phyloP scores from a whole-genome alignment of 306 rosid genomes.

The Albizia julibrissin region DNA sequence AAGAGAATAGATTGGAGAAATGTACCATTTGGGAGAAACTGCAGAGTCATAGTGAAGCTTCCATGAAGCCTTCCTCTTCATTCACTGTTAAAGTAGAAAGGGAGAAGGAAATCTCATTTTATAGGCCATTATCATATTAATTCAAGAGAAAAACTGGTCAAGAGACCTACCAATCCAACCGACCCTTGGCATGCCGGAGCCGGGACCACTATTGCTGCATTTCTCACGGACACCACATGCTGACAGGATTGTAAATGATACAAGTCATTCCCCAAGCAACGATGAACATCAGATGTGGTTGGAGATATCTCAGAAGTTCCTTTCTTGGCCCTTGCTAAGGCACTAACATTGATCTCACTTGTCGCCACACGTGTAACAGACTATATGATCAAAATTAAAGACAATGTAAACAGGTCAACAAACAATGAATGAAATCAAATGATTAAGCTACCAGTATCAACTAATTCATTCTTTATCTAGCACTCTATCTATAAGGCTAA shows the following conservation, averaged over 20 bases:
- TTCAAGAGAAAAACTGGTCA: not conserved
- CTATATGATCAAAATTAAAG: conserved; percentile 46
- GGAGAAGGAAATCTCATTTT: not conserved
- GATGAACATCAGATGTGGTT: conserved; percentile 54
- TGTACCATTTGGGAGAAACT: conserved; percentile 50
- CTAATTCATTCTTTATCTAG: not conserved
- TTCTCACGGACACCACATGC: conserved; percentile 57
- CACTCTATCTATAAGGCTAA: not conserved
- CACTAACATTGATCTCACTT: conserved; percentile 45
- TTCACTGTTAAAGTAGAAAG: conserved; percentile 29
- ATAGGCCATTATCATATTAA: conserved; percentile 25
- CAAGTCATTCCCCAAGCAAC: conserved; percentile 54
- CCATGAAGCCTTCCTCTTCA: conserved; percentile 32
- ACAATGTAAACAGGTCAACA: conserved; percentile 31
- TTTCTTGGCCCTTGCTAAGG: conserved; percentile 46
- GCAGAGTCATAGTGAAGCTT: conserved; percentile 41
- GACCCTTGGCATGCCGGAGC: conserved; percentile 43
- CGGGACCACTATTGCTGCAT: conserved; percentile 77
- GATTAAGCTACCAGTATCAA: conserved; percentile 20
- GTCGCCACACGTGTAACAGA: conserved; percentile 51
- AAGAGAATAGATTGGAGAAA: conserved; percentile 25
- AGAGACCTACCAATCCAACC: conserved; percentile 31
- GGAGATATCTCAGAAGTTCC: conserved; percentile 59
- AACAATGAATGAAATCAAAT: conserved; percentile 10
- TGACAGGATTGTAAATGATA: conserved; percentile 62